Base-by-base conservation (phyloP, 2,329 filamentous ascomycete species). In the Claviceps citrina region DNA sequence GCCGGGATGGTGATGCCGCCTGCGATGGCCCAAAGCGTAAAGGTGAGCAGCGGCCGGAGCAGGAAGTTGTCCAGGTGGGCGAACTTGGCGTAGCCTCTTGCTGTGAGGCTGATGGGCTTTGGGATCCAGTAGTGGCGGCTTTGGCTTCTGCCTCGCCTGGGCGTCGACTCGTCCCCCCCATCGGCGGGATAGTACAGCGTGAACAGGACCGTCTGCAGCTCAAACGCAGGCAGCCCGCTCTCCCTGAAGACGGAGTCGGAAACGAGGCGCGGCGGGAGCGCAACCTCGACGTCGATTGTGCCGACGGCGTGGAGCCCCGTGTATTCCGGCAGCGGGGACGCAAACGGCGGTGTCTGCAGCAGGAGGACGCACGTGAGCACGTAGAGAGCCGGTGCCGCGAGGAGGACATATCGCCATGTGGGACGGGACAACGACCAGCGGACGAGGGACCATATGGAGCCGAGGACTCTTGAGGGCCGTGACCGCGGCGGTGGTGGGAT, bases 151-250 rank as follows among this genome's bases (percentile, higher is more conserved):
- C n/a, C n/a, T n/a, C 50, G 46, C 19, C 46, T 46, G 33, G 57
- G 51, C 15, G 16, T 8, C 4, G 51, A 46, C 16, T 9, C 7
- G 28, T 15, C 18, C 12, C 8, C 25, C 20, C 18, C 7, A 15
- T 36, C 13, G 5, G 62, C 50, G 2, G 67, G 67, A 34, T 71
- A 70, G 53, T 70, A 70, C 3, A 71, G 42, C 0, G 66, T 66
- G 43, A 70, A 67, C 4, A 71, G 56, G 3, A 69, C 65, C 1
- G 64, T 67, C 42, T 66, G 53, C 0, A 70, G 48, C 16, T 64
- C 56, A 36, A 70, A 70, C 0, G 65, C 65, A 2, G 60, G 59
- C 18, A 57, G 46, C 9, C 54, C 54, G 0, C 55, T 55, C 8
- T 44, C 47, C 31, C 51, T 60, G 46, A 67, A 55, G 8, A 54